Evolutionary conservation across 345 rosid species (phyloP), one percentile per base, ranked within the genome.

Genomic region (thale cress (Arabidopsis thaliana)): DNA sequence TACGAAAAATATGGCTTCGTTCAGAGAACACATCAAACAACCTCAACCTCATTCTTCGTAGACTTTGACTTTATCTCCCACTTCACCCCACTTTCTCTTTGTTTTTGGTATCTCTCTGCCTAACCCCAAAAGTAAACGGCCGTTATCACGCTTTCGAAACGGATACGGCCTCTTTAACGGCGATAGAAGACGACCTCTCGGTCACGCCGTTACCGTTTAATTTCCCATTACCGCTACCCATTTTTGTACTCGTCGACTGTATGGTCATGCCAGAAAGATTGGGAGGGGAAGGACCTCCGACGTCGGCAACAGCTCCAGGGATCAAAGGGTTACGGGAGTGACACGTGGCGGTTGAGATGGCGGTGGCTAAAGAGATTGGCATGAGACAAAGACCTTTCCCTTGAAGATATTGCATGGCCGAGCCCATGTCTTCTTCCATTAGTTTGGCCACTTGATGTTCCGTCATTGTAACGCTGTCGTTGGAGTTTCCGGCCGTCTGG

Each of bases 341-440:
- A 80, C 86, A 83, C 8, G 92, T 87, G 84, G 93, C 85, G 3
- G 99, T 85, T 16, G 97, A 92, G 46, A 92, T 90, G 3, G 96
- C 93, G 8, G 93, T 86, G 41, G 97, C 97, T n/a, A 95, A 89
- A 2, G 97, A 89, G 71, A 95, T 92, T 14, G 99, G 99, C 99
- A 95, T 95, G 34, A 92, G 91, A 72, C 99, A 92, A 0, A 95
- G 96, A 13, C 99, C 99, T 75, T 95, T 95, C 30, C 97, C 97
- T 75, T 95, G 99, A 28, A 95, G 81, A 78, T 90, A 95, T 80
- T 92, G 97, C 99, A 95, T 95, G 58, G 99, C 99, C 3, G 98
- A 84, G 8, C 98, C 97, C 98, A 92, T 92, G 72, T 95, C 97
- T 72, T 92, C 96, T 41, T 95, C 97, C 96, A 95, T 89, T 10